phyloP scores from a whole-genome alignment of 495 filamentous ascomycete genomes.

The Annulohypoxylon moriforme region DNA sequence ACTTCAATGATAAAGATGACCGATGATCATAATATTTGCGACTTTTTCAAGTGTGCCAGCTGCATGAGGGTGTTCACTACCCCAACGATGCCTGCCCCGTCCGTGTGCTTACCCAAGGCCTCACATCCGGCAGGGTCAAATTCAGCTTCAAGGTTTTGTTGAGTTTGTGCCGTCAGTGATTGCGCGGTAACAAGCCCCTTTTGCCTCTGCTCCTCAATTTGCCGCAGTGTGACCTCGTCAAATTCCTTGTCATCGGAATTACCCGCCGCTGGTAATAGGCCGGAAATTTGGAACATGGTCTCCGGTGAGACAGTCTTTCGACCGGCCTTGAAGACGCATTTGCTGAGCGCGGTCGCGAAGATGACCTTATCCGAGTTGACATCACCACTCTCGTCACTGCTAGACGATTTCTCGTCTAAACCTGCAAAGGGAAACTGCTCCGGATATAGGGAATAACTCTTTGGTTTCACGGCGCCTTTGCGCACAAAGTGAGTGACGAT shows the following conservation, averaged over 20 bases:
- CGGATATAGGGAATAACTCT: constrained; percentile 59
- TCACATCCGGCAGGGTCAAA: constrained; percentile 53
- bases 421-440: constrained; percentile 34
- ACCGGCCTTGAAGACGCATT: constrained; percentile 92
- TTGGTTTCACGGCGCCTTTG: constrained; percentile 65
- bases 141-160: constrained; percentile 62
- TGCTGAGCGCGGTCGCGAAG: constrained; percentile 79
- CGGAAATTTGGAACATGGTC: constrained; percentile 72
- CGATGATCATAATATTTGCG: constrained; percentile 48
- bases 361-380: constrained; percentile 66
- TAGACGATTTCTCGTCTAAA: constrained; percentile 36
- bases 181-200: constrained; percentile 66
- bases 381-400: constrained; percentile 48
- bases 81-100: constrained; percentile 48
- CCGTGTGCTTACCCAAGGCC: constrained; percentile 52
- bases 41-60: constrained; percentile 48
- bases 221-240: constrained; percentile 63
- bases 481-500: constrained; percentile 77
- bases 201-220: constrained; percentile 67
- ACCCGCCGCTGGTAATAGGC: constrained; percentile 67
- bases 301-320: constrained; percentile 86
- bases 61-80: constrained; percentile 50
- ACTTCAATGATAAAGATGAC: constrained; percentile 29
- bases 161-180: constrained; percentile 54
- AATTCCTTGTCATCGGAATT: constrained; percentile 24